Evolutionary conservation across 2,329 filamentous ascomycete species (phyloP).

Genomic region (Microdochium paspali): DNA sequence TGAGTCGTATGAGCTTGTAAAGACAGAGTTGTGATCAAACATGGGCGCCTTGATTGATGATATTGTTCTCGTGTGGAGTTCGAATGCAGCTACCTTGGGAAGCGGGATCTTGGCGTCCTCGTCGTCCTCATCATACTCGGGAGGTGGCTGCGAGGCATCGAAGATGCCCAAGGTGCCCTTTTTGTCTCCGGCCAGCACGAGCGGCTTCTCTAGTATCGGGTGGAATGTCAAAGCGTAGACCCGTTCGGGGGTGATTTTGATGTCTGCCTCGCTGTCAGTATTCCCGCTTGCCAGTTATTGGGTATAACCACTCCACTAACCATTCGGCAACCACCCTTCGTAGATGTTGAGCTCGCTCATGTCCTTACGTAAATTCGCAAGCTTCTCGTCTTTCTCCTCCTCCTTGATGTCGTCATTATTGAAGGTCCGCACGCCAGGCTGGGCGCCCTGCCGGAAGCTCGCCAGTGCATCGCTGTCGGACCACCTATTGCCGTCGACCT

Average conservation of each 20-base stretch:
- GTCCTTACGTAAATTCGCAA: conserved; percentile 63
- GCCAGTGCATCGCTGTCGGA: conserved; percentile 57
- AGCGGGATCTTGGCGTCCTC: conserved; percentile 58
- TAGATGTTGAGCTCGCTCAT: conserved; percentile 75
- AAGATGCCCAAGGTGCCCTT: conserved; percentile 85
- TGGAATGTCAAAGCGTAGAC: conserved; percentile 86
- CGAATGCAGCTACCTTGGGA: conserved; percentile 80
- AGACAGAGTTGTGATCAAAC: conserved; percentile 64
- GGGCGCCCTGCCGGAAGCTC: conserved; percentile 55
- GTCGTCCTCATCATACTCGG: conserved; percentile 47
- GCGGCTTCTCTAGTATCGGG: conserved; percentile 72
- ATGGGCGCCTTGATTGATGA: conserved; percentile 73
- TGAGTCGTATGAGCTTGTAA: conserved; percentile 85
- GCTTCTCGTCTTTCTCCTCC: conserved; percentile 59
- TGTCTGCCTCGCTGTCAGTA: too few species aligned
- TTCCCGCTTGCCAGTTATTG: background rate
- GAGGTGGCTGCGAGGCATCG: conserved; percentile 66
- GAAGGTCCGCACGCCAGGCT: conserved; percentile 78
- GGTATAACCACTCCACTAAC: conserved; percentile 31
- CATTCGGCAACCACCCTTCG: conserved; percentile 72
- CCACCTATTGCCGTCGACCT: conserved; percentile 73
- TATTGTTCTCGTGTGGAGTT: conserved; percentile 83
- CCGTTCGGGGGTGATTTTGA: conserved; percentile 83
- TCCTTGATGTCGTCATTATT: conserved; percentile 73
- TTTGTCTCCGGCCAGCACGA: conserved; percentile 93